Evolutionary conservation across 129 eudicot genomes (phyloP).

Genomic region (Saposhnikovia divaricata): DNA sequence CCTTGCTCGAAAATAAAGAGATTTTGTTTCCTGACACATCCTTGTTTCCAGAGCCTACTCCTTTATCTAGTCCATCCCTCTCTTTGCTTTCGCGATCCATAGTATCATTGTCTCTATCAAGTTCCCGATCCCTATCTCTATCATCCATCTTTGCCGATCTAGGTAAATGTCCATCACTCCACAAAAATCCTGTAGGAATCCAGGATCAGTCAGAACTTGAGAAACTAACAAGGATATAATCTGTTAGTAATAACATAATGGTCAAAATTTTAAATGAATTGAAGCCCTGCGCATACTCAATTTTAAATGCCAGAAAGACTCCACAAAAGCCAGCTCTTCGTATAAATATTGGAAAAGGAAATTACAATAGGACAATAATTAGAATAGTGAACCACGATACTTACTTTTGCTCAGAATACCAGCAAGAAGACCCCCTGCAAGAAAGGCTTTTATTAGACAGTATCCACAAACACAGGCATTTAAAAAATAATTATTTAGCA

Average conservation of each 20-base stretch:
- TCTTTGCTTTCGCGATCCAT: conserved; percentile 44
- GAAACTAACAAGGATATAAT: neutral
- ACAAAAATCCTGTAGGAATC: conserved; percentile 36
- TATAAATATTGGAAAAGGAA: neutral
- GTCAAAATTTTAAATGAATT: neutral
- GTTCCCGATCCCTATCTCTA: conserved; percentile 35
- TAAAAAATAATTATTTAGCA: conserved; percentile 10
- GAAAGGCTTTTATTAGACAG: conserved; percentile 11
- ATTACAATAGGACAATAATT: conserved; percentile 2
- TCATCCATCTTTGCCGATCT: conserved; percentile 42
- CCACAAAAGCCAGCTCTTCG: neutral
- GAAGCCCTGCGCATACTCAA: conserved; percentile 7
- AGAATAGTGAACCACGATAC: conserved; percentile 7
- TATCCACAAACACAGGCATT: conserved; percentile 10
- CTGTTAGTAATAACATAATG: neutral
- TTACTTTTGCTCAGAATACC: conserved; percentile 35
- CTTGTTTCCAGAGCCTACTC: conserved; percentile 31
- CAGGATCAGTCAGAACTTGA: neutral
- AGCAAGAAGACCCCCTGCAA: conserved; percentile 33
- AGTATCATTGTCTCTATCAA: conserved; percentile 36
- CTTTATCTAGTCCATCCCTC: conserved; percentile 39
- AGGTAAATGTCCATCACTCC: conserved; percentile 35
- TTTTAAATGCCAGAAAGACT: conserved; percentile 11
- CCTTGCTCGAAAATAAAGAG: conserved; percentile 48
- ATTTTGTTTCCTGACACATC: conserved; percentile 37